Evolutionary conservation across 164 flowering plant genomes (phyloP), one percentile per base, ranked within the genome.

Genomic region (Kalanchoe fedtschenkoi): DNA sequence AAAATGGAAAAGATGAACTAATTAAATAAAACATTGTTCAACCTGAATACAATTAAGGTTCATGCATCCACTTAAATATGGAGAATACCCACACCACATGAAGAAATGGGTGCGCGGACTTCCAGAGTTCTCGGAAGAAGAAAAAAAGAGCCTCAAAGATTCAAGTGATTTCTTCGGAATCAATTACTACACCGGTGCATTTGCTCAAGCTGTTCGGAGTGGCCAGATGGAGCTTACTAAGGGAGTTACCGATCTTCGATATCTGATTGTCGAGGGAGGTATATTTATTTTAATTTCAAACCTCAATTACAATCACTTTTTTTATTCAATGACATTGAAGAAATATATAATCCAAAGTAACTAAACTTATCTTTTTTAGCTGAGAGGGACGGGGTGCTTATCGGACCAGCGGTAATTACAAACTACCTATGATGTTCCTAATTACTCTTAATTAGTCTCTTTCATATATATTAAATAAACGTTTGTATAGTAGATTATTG

Each of bases 91-190:
- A 21, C 0, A 0, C n/a, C 6, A 6, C 60, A 15, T 76, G 76
- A 67, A 42, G 58, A n/a, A 42, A 0, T 22, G 51, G 19, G 76
- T 70, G 24, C 42, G n/a, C 1, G 30, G 62, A 0, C 60, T 76
- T n/a, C 79, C 79, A 0, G 61, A 0, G 0, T 76, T 76, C 59
- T 62, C 64, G 0, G 41, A 15, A 0, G 69, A 57, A 15, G 72
- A 76, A 32, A 58, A 22, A 14, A 34, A 9, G 2, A 13, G 63
- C 34, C 35, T 70, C 1, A 73, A 66, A 24, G 64, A 66, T 4
- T 70, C 76, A 4, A 68, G 44, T 38, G 72, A 76, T 55, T 76
- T 76, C n/a, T 21, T 73, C 1, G 79, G 79, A 1, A 29, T 76
- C 30, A 76, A 76, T 42, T 73, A 73, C 39, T 73, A 76, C 21